Evolutionary conservation across 805 yeast genomes (phyloP), one percentile per base, ranked within the genome.

Genomic region (Saccharomyces kudriavzevii): DNA sequence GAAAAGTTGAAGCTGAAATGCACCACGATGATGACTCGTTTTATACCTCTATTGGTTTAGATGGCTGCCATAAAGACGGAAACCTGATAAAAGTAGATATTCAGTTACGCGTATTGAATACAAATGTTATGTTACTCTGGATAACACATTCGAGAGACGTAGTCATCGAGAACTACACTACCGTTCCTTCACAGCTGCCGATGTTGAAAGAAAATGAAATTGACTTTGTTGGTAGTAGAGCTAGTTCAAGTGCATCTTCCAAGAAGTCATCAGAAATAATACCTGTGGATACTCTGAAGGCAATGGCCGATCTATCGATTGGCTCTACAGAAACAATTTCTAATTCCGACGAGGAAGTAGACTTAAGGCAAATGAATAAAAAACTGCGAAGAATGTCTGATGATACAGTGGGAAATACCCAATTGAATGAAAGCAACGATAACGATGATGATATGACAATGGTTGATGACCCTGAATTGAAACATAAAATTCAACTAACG

Each of bases 51-150:
- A 73, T 76, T 24, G 94, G 95, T 31, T 73, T 89, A 6, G 73
- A 74, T 52, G 96, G 87, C 10, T 61, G 71, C 4, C 95, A 88
- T 63, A 65, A 80, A 31, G 89, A 86, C 68, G 96, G 96, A 0
- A 73, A 79, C 14, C 49, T 60, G 2, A 69, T 90, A n/a, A 77
- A 76, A 52, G 76, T 91, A 46, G 97, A 91, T 70, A 79, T 87
- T 13, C 97, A 91, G 67, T 67, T 91, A 50, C 76, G 96, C 51
- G 87, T 88, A 2, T 74, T 87, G 27, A 77, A 81, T 17, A 63
- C 71, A 13, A 82, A 80, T 17, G 74, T 82, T 4, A 75, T 78
- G 51, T 81, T 87, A 1, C 66, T 90, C n/a, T 91, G 97, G 97
- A 77, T 91, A 9, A 88, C 96, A 0, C 88, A 85, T 64, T 83